These are phyloP conservation scores for Penicillium sp. DNA, from an alignment of 2,329 filamentous ascomycete species.

Conservation along the genomic window DNA sequence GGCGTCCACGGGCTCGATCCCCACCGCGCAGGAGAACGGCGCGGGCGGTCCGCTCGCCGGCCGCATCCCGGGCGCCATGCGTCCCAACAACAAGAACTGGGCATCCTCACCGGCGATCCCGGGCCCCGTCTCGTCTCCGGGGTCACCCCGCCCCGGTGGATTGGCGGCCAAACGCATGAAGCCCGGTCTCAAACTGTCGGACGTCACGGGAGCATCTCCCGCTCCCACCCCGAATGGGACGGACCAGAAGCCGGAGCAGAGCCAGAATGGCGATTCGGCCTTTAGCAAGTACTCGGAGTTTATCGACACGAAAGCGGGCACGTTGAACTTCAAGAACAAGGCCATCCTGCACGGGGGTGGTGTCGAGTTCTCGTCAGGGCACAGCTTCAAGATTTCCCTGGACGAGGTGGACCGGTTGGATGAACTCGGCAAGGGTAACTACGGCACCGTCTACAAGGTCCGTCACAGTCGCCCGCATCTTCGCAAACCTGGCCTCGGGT, in stretches of 20 bases:
- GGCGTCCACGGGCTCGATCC: slow-evolving; percentile 31
- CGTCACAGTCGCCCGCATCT: slow-evolving; percentile 69
- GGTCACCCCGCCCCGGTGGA: slow-evolving; percentile 40
- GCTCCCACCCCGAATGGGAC: slow-evolving; percentile 34
- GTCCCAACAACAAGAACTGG: slow-evolving; percentile 32
- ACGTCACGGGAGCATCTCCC: slow-evolving; percentile 40
- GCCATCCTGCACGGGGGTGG: slow-evolving; percentile 83
- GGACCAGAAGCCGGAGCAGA: slow-evolving; percentile 15
- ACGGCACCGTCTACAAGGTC: slow-evolving; percentile 96
- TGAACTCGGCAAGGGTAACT: slow-evolving; percentile 95
- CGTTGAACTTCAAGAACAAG: slow-evolving; percentile 86
- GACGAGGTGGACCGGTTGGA: slow-evolving; percentile 92
- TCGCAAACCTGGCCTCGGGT: slow-evolving; percentile 53
- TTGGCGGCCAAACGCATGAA: slow-evolving; percentile 45
- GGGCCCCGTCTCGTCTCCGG: slow-evolving; percentile 40
- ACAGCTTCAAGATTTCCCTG: slow-evolving; percentile 85
- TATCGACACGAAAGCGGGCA: slow-evolving; percentile 86
- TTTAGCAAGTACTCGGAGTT: slow-evolving; percentile 71
- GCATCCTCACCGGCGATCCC: slow-evolving; percentile 24
- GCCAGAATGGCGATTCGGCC: slow-evolving; percentile 35
- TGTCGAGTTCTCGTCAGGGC: slow-evolving; percentile 86
- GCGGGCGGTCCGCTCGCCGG: slow-evolving; percentile 30
- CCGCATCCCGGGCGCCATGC: slow-evolving; percentile 20
- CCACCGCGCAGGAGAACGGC: slow-evolving; percentile 13
- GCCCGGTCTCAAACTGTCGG: slow-evolving; percentile 43